Base-by-base conservation (phyloP, 306 rosid species). In the Glycine tomentella region DNA sequence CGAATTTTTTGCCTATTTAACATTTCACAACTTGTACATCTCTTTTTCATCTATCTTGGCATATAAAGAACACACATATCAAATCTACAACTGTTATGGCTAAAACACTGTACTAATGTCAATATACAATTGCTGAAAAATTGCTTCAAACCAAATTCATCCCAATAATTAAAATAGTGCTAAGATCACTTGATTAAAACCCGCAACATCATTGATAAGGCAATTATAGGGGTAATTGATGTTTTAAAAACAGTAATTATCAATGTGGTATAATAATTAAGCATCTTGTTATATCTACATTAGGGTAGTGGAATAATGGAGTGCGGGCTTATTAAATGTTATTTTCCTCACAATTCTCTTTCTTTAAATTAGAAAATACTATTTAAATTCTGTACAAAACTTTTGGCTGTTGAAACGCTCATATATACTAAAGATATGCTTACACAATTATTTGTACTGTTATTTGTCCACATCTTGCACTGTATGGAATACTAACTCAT, bases 401-500 rank as follows among this genome's bases (percentile, higher is more conserved):
- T 12, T 72, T 57, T 76, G 40, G 44, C 57, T 48, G 17, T 62
- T 75, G 9, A 71, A 42, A 42, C 9, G 2, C 46, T 42, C 9
- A 7, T 42, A 42, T 4, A 42, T 42, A 7, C 46, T 42, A 42
- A 1, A 42, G 9, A 78, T 42, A 74, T 52, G 75, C 65, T 7
- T 33, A 16, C 33, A 31, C 42, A n/a, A 34, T 68, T 61, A 75
- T 68, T 75, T 70, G 31, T 44, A 38, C 64, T 76, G n/a, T 65
- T 65, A 16, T 67, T 59, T 52, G 25, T 76, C 31, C 46, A 49
- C 9, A 55, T 14, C 46, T 38, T 38, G 44, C 44, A 38, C 59
- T 45, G 31, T 56, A 45, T 57, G 76, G 42, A 61, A 65, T 83
- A 74, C 68, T 80, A 25, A 42, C 50, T 78, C 44, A 38, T 71